Percentiles rank a stretch among this genome's conserved stretches.
Evolutionary conservation across 129 eudicot genomes (phyloP).

Genomic region (Chrysanthemum lavandulifolium): DNA sequence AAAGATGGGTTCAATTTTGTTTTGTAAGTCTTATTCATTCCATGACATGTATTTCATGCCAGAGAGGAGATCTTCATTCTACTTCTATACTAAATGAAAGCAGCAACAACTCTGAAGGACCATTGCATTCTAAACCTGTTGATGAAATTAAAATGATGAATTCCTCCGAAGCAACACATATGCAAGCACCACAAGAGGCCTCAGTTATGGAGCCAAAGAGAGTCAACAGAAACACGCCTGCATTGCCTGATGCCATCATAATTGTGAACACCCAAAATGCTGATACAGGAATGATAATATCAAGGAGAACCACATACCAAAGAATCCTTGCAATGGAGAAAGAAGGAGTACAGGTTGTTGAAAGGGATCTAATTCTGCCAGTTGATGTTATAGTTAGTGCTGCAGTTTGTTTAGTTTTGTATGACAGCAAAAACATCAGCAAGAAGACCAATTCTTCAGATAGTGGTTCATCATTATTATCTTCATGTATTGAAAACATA

Average conservation of each 20-base stretch:
- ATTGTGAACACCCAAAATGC: conserved; percentile 75
- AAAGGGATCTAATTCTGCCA: conserved; percentile 72
- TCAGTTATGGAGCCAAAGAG: conserved; percentile 33
- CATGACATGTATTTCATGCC: conserved; percentile 22
- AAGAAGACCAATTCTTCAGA: conserved; percentile 70
- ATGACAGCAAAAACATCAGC: conserved; percentile 73
- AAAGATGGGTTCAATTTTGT: conserved; percentile 5
- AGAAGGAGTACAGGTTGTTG: conserved; percentile 74
- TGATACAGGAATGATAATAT: conserved; percentile 76
- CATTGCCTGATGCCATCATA: conserved; percentile 44
- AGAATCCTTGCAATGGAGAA: conserved; percentile 85
- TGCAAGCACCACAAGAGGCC: conserved; percentile 29
- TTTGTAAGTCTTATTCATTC: conserved; percentile 2
- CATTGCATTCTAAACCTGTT: conserved; percentile 40
- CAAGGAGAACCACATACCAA: conserved; percentile 88
- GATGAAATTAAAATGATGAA: conserved; percentile 27
- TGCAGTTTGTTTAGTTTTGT: conserved; percentile 73
- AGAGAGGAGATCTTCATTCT: conserved; percentile 49
- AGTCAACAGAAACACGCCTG: conserved; percentile 33
- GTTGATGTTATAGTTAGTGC: conserved; percentile 75
- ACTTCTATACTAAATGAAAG: conserved; percentile 31
- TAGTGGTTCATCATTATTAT: conserved; percentile 56
- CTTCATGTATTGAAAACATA: conserved; percentile 74
- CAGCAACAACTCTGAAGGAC: conserved; percentile 47
- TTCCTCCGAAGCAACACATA: conserved; percentile 39